A percentile compares a stretch with the other conserved stretches of the same genome.
Evolutionary conservation across 768 basidiomycete species (phyloP).

Genomic region (Scleroderma citrinum): DNA sequence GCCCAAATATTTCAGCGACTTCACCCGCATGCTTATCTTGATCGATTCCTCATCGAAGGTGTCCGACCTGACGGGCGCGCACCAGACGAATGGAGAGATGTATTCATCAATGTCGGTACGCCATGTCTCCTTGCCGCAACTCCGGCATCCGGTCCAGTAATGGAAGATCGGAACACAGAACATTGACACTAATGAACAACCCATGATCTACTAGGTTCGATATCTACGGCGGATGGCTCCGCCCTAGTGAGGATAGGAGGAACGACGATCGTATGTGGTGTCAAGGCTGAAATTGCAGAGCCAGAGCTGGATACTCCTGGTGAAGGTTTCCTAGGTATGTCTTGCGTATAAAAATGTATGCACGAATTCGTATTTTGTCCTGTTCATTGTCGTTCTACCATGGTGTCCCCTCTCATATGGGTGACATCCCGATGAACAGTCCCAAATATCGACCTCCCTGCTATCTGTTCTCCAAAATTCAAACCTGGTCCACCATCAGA

Average conservation of each 20-base stretch:
- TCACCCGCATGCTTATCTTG: constrained; percentile 84
- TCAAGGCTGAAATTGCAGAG: constrained; percentile 93
- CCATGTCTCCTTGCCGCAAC: constrained; percentile 2
- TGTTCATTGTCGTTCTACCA: neutral
- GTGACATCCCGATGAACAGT: constrained; percentile 41
- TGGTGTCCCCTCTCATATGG: too few relatives aligned
- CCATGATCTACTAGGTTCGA: constrained; percentile 55
- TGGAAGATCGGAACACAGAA: neutral
- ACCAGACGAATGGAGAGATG: constrained; percentile 63
- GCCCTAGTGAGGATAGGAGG: constrained; percentile 86
- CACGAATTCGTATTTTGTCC: too few relatives aligned
- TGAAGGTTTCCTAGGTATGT: constrained; percentile 78
- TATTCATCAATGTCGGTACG: constrained; percentile 77
- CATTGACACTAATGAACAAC: neutral
- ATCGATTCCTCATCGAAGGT: constrained; percentile 73
- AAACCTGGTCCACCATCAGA: constrained; percentile 94
- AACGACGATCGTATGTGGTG: constrained; percentile 93
- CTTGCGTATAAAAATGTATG: too few relatives aligned
- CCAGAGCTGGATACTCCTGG: constrained; percentile 73
- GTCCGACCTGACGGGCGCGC: constrained; percentile 80
- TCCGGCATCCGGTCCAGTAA: neutral
- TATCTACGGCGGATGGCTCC: constrained; percentile 91
- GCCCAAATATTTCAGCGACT: constrained; percentile 72
- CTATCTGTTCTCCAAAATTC: constrained; percentile 89
- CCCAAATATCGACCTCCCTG: constrained; percentile 91